Evolutionary conservation across 2,329 filamentous ascomycete species (phyloP), one percentile per base, ranked within the genome.

Genomic region (Camillea tinctor): DNA sequence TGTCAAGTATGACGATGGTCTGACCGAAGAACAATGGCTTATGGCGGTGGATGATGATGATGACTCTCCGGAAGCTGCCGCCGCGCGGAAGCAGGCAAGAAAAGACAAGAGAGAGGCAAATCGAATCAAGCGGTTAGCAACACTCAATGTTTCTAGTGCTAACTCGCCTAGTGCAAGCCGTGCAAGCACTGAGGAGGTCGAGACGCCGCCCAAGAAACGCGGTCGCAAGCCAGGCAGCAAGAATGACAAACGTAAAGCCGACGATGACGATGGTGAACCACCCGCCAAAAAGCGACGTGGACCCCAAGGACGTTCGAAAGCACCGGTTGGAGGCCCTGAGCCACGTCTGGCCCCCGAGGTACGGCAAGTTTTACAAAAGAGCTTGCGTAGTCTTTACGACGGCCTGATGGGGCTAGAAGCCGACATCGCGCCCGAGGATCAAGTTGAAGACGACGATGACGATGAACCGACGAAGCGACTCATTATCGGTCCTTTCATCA

Each of bases 1-100:
- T 71, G 93, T 97, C 70, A 91, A 90, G 75, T 99, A 99, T 69
- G 95, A 99, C 70, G 95, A 99, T 71, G 95, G 96, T 56, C 86
- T 99, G 26, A 98, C 95, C 0, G 96, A 99, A 78, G 95, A 99
- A 79, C 96, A 99, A 76, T 99, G 95, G 95, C 85, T 98, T 55
- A 94, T 97, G 81, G 95, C 95, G 57, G 94, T 99, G 30, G 95
- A 99, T 73, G 94, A 96, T 62, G 93, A 97, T 55, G 95, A 99
- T 1, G 95, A 99, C 73, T 89, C 87, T 0, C 93, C 97, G 26
- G 95, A 98, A 73, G 93, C 92, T 57, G 95, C 95, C 1, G 93
- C 96, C 44, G 91, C 91, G 40, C 88, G 95, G 49, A 98, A 97
- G 71, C 88, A 93, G 72, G 92, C 92, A 4, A 87, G 91, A 56